Evolutionary conservation across 176 grass and related monocot species (phyloP), one percentile per base, ranked within the genome.

Genomic region (Hsuehochloa calcarea): DNA sequence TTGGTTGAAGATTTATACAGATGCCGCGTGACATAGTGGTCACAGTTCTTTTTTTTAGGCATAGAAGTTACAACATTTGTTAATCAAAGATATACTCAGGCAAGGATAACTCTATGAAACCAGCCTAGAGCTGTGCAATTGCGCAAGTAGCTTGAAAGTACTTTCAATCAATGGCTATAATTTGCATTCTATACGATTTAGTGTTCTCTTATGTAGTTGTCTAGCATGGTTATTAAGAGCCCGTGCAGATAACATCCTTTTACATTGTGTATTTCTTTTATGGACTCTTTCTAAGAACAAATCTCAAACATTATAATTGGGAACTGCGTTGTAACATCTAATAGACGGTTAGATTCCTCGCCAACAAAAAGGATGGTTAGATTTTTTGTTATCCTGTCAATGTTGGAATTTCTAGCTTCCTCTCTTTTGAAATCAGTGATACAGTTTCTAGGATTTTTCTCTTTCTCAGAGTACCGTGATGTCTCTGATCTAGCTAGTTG

Each of bases 261-360:
- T 65, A 80, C 66, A 31, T 9, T 68, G 56, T 52, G 37, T 59
- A 59, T 66, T 56, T 73, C 15, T 58, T 46, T 41, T 62, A 10
- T 51, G 59, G 25, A 75, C 61, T 87, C 63, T 51, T 46, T 81
- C 44, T 35, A 74, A 68, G 49, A 70, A 68, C 37, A 82, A 34
- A 82, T 49, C 60, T 35, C 56, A 67, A 55, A 37, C 64, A 72
- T 66, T 52, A 75, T 75, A 45, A 66, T 46, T 55, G 64, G 10
- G 51, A 58, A 58, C 39, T 40, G 5, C 12, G 47, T 14, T 58
- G 49, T n/a, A 81, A 56, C 35, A 75, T 75, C 62, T 59, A 64
- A 52, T 65, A 54, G 13, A 86, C 75, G 27, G 37, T 49, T 82
- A 65, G 19, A 41, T 44, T 62, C 16, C 13, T 77, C 13, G 3